phyloP scores from a whole-genome alignment of 139 green algal genomes.

The Chlamydomonas eustigma region DNA sequence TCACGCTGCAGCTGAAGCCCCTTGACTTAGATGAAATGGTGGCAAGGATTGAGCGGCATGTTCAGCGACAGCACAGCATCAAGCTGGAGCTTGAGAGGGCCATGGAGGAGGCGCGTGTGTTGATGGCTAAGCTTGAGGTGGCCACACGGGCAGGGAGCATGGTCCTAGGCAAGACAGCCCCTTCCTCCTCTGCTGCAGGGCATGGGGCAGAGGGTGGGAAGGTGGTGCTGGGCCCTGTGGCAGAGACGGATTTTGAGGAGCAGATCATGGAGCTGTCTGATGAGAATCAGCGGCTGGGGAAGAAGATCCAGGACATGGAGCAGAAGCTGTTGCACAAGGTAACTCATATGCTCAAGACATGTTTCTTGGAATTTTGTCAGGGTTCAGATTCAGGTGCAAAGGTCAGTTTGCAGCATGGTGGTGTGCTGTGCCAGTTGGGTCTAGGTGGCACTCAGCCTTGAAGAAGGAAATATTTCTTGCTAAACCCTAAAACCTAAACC shows the following conservation, averaged over 20 bases:
- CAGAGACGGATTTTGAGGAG: slow-evolving; percentile 39
- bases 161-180: neutral
- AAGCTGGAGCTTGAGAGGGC: slow-evolving; percentile 37
- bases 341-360: neutral
- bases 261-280: slow-evolving; percentile 35
- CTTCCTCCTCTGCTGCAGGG: neutral
- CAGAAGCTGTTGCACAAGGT: slow-evolving; percentile 27
- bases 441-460: no score
- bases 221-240: slow-evolving; percentile 18
- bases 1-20: slow-evolving; percentile 11
- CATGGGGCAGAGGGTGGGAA: neutral
- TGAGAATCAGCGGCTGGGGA: slow-evolving; percentile 29
- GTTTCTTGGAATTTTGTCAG: no score
- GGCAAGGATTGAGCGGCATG: slow-evolving; percentile 36
- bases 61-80: slow-evolving; percentile 32
- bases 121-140: slow-evolving; percentile 23
- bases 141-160: neutral
- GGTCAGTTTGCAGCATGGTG: no score
- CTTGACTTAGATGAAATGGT: slow-evolving; percentile 37
- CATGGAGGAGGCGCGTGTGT: slow-evolving; percentile 27
- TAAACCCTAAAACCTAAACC: no score
- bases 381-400: no score
- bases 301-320: slow-evolving; percentile 36
- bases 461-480: no score
- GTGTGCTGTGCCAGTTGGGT: no score